Percentiles rank a stretch among this genome's conserved stretches.
These are phyloP conservation scores for Saccharomyces cerevisiae DNA, from an alignment of 805 yeast species.

Conservation along the genomic window DNA sequence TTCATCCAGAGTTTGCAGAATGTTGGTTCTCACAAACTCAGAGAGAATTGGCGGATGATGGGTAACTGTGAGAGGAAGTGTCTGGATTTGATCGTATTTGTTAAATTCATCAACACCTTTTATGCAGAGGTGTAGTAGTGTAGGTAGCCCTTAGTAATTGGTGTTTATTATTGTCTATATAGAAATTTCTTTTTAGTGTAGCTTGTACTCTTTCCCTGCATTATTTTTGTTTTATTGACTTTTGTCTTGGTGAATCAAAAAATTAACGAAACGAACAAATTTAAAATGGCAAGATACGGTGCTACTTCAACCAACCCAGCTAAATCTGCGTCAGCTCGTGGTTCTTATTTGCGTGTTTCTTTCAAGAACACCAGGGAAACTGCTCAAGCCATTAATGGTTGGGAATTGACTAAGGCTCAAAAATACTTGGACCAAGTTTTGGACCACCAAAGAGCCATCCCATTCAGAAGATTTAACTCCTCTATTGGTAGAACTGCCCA, in stretches of 20 bases:
- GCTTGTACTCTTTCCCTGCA: not conserved
- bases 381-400: conserved; percentile 96
- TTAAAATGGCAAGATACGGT: conserved; percentile 96
- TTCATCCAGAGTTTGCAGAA: not conserved
- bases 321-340: conserved; percentile 98
- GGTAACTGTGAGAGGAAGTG: not conserved
- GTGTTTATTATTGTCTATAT: not conserved
- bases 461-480: conserved; percentile 95
- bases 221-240: not conserved
- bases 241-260: not conserved
- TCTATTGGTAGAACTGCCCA: conserved; percentile 99
- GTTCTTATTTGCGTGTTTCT: conserved; percentile 97
- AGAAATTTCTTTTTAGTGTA: not conserved
- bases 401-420: conserved; percentile 95
- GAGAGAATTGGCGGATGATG: not conserved
- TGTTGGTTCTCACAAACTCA: not conserved
- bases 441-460: conserved; percentile 98
- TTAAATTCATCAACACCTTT: not conserved
- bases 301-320: conserved; percentile 99
- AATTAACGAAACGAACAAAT: not conserved
- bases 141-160: not conserved
- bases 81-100: not conserved
- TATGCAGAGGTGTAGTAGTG: not conserved
- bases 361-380: conserved; percentile 99
- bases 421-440: conserved; percentile 90